Conservation (phyloP, 2,329 filamentous ascomycete species). For the Hymenoscyphus fraxineus region DNA sequence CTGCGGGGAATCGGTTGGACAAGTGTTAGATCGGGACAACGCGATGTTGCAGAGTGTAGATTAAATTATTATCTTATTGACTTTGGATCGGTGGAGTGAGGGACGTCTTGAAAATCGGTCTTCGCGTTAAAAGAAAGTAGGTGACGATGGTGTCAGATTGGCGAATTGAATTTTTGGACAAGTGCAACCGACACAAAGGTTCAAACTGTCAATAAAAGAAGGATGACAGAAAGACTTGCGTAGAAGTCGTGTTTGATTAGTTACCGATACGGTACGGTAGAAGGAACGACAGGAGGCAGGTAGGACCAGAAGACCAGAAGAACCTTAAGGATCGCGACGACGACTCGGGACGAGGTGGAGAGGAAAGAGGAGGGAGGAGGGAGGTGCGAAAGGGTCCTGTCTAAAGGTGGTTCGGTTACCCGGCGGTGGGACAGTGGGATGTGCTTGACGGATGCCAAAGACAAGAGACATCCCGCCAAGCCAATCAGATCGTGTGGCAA, state of each 20-base stretch:
- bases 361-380: neutral
- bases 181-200: neutral
- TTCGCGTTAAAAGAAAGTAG: neutral
- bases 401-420: neutral
- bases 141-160: neutral
- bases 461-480: neutral
- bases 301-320: too few species aligned
- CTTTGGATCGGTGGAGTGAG: neutral
- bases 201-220: slow-evolving; percentile 5
- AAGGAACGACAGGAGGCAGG: neutral
- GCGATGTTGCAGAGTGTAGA: neutral
- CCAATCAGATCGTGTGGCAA: neutral
- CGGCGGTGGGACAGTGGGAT: neutral
- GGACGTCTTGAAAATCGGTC: neutral
- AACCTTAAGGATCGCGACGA: neutral
- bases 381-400: neutral
- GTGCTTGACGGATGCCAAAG: neutral
- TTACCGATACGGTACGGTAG: neutral
- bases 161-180: neutral
- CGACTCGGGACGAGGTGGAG: neutral
- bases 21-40: neutral
- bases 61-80: neutral
- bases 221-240: slow-evolving; percentile 5
- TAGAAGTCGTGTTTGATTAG: neutral
- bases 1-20: neutral